Conservation (phyloP, 179 eudicot genomes). For the Camellia oleifera region DNA sequence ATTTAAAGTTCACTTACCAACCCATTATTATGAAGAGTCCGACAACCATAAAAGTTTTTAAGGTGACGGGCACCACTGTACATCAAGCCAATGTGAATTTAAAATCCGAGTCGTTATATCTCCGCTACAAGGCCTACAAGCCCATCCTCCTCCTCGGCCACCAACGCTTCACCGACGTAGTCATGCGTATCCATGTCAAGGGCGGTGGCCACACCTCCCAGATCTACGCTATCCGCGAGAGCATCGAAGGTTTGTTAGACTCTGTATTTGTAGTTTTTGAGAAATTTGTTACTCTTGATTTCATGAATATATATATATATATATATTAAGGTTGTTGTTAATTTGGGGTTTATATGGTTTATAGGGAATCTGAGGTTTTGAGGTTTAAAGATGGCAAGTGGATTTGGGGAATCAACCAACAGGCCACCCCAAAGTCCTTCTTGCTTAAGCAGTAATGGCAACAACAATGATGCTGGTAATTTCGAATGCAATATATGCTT, state of each 20-base stretch:
- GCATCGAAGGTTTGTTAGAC: not conserved
- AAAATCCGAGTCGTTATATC: too few species aligned
- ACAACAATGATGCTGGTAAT: slow-evolving; percentile 42
- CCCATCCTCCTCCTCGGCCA: too few species aligned
- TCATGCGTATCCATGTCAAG: too few species aligned
- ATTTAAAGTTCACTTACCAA: too few species aligned
- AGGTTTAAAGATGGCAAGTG: slow-evolving; percentile 41
- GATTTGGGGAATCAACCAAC: slow-evolving; percentile 47
- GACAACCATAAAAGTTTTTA: too few species aligned
- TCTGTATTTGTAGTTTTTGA: not conserved
- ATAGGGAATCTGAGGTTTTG: slow-evolving; percentile 5
- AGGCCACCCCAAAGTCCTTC: slow-evolving; percentile 39
- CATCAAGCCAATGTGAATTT: too few species aligned
- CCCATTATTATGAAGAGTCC: too few species aligned
- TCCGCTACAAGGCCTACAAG: too few species aligned
- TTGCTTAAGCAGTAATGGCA: slow-evolving; percentile 32
- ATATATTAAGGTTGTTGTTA: not conserved
- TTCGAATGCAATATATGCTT: slow-evolving; percentile 87
- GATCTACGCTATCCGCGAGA: too few species aligned
- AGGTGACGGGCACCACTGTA: too few species aligned
- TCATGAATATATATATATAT: not conserved
- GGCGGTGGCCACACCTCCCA: too few species aligned
- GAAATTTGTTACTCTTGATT: not conserved
- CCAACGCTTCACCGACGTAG: too few species aligned
- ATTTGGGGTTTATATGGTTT: not conserved